phyloP scores from a whole-genome alignment of 805 yeast species.

The Lipomyces chichibuensis region DNA sequence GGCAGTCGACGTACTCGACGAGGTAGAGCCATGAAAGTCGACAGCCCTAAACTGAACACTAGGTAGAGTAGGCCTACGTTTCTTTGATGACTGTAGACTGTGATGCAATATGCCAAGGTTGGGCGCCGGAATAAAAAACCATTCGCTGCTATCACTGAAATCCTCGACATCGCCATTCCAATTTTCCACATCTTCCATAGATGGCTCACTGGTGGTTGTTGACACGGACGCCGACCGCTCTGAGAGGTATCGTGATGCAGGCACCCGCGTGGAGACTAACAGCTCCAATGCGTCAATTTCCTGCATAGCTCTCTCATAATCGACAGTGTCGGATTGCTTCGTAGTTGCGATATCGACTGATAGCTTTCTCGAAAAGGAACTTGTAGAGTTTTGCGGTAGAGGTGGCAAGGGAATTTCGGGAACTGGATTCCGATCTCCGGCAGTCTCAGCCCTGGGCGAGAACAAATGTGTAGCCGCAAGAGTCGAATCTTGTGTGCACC shows the following conservation, averaged over 20 bases:
- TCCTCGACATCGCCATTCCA: background rate
- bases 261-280: background rate
- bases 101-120: background rate
- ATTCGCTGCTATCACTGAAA: background rate
- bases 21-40: background rate
- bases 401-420: background rate
- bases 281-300: background rate
- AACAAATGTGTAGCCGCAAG: background rate
- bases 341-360: background rate
- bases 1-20: background rate
- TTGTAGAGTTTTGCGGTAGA: background rate
- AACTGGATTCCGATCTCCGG: background rate
- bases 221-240: background rate
- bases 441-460: background rate
- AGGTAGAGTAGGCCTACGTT: background rate
- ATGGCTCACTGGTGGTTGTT: background rate
- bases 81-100: background rate
- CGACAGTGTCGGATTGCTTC: background rate
- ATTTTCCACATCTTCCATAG: background rate
- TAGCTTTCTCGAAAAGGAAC: background rate
- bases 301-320: background rate
- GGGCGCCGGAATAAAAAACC: constrained; percentile 3
- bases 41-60: background rate
- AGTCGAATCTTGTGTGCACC: background rate
- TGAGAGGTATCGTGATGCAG: background rate